phyloP scores from a whole-genome alignment of 1,284 basidiomycete genomes.

The Cryptococcus sp. region DNA sequence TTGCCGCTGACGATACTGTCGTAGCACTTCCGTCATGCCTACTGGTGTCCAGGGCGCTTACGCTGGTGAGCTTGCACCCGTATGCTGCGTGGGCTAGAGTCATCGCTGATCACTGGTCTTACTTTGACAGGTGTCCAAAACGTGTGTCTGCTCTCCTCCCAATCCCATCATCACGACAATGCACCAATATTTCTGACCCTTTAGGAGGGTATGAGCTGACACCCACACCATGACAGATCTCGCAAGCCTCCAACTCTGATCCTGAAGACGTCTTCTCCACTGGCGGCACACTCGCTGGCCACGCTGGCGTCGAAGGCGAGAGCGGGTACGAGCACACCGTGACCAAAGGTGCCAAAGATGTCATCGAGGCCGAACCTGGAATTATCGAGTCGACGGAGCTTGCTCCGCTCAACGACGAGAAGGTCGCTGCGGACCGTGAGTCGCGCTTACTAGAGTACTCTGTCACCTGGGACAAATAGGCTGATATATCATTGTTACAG shows the following conservation, averaged over 20 bases:
- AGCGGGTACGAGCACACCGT: slow-evolving; percentile 14
- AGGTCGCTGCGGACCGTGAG: slow-evolving; percentile 34
- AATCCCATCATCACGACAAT: neutral
- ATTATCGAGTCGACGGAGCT: slow-evolving; percentile 31
- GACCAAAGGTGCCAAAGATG: slow-evolving; percentile 12
- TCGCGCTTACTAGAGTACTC: neutral
- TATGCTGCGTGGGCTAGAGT: no score
- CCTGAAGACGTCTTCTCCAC: slow-evolving; percentile 16
- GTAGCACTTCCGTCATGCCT: slow-evolving; percentile 1
- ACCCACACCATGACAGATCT: neutral
- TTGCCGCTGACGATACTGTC: neutral
- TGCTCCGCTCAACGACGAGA: slow-evolving; percentile 32
- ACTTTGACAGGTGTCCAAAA: neutral
- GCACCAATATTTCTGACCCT: neutral
- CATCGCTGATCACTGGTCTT: no score
- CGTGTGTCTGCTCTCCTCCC: neutral
- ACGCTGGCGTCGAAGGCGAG: slow-evolving; percentile 14
- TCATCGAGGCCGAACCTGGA: slow-evolving; percentile 25
- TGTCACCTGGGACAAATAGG: neutral
- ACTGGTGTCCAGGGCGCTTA: neutral
- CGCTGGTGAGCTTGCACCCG: neutral
- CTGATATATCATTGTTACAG: slow-evolving; percentile 11
- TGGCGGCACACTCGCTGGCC: slow-evolving; percentile 9
- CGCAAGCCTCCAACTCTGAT: slow-evolving; percentile 7
- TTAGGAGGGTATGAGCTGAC: neutral